These are phyloP conservation scores for Sarocladiaceae sp. DNA, from an alignment of 2,329 filamentous ascomycete genomes.

Conservation along the genomic window DNA sequence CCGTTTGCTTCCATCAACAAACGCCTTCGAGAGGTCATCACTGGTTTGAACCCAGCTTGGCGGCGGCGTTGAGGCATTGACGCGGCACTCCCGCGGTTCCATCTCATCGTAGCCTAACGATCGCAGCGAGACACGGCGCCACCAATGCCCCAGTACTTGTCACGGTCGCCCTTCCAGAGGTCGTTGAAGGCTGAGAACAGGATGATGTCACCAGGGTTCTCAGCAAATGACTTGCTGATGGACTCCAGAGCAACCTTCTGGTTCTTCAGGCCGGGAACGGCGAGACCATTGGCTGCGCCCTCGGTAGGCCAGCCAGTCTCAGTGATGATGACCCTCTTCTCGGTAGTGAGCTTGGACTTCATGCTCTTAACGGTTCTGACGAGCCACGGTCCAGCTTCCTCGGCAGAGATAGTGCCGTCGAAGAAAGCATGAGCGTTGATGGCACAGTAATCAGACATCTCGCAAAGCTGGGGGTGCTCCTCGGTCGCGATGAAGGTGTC, in stretches of 20 bases:
- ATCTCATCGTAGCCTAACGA: slow-evolving; percentile 7
- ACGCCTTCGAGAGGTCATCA: too few species aligned
- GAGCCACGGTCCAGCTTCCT: slow-evolving; percentile 62
- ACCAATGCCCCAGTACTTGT: slow-evolving; percentile 69
- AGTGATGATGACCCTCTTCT: slow-evolving; percentile 64
- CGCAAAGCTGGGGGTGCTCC: slow-evolving; percentile 62
- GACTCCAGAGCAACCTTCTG: slow-evolving; percentile 61
- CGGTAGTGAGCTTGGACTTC: slow-evolving; percentile 32
- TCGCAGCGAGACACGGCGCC: slow-evolving; percentile 21
- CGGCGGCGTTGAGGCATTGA: not conserved
- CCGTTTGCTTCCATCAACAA: too few species aligned
- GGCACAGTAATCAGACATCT: slow-evolving; percentile 69
- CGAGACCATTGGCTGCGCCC: slow-evolving; percentile 58
- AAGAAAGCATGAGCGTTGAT: slow-evolving; percentile 84
- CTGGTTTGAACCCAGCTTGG: too few species aligned
- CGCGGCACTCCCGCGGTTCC: not conserved
- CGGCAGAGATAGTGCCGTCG: slow-evolving; percentile 54
- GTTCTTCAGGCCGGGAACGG: slow-evolving; percentile 62
- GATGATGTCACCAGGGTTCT: slow-evolving; percentile 48
- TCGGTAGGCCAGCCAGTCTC: slow-evolving; percentile 80
- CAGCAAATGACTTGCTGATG: slow-evolving; percentile 53
- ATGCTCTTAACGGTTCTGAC: slow-evolving; percentile 44
- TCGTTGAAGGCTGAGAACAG: slow-evolving; percentile 79
- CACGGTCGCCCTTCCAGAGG: slow-evolving; percentile 68
- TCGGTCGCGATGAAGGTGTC: slow-evolving; percentile 70